A percentile compares a stretch with the other conserved stretches of the same genome.
Conservation (phyloP, 1,284 basidiomycete genomes). For the Vanrija pseudolonga region DNA sequence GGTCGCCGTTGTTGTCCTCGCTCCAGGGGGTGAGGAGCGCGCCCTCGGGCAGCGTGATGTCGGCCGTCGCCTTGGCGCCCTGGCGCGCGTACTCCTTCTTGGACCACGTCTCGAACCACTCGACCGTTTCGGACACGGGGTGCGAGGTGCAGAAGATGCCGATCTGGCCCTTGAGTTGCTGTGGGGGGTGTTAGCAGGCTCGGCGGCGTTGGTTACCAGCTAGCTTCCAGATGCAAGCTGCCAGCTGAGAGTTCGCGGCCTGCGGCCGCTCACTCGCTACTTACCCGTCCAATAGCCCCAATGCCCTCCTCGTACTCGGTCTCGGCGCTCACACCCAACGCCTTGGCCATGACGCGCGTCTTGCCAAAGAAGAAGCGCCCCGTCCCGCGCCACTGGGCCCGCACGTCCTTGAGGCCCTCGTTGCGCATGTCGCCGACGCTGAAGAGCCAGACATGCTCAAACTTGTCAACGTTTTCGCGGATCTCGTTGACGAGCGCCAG, state of each 20-base stretch:
- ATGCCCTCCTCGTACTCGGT: conserved; percentile 81
- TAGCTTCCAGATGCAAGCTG: too few relatives aligned
- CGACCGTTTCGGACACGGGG: conserved; percentile 78
- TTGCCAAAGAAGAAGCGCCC: conserved; percentile 91
- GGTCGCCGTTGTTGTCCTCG: conserved; percentile 65
- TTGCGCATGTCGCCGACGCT: conserved; percentile 93
- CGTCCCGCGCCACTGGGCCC: conserved; percentile 88
- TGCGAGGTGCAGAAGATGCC: conserved; percentile 90
- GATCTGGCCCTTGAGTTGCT: conserved; percentile 90
- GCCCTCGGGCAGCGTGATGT: conserved; percentile 68
- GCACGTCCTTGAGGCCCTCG: conserved; percentile 86
- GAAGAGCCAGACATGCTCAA: conserved; percentile 93
- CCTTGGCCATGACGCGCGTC: conserved; percentile 91
- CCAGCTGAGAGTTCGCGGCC: too few relatives aligned
- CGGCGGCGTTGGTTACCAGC: not conserved
- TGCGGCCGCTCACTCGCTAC: conserved; percentile 30
- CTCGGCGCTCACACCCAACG: conserved; percentile 81
- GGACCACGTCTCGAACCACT: conserved; percentile 90
- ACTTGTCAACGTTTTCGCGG: conserved; percentile 63
- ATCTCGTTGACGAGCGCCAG: conserved; percentile 76
- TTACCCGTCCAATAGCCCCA: conserved; percentile 71
- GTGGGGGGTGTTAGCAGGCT: not conserved
- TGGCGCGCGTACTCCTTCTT: conserved; percentile 88
- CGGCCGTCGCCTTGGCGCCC: conserved; percentile 73
- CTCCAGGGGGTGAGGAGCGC: conserved; percentile 53